Evolutionary conservation across 2,329 filamentous ascomycete genomes (phyloP).

Genomic region (Phialemoniopsis sp.): DNA sequence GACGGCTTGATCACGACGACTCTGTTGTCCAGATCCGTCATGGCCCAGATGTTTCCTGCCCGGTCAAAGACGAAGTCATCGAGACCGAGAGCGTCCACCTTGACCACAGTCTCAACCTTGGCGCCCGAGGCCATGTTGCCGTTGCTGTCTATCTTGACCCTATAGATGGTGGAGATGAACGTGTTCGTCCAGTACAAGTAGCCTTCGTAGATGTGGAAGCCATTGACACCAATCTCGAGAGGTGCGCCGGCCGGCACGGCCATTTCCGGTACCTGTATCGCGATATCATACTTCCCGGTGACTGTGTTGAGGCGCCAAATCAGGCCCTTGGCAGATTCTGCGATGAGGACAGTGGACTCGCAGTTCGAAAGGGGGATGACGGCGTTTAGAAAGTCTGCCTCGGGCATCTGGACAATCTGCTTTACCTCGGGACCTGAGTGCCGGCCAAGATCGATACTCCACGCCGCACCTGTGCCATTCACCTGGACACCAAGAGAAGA

Average conservation of each 20-base stretch:
- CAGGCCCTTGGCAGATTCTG: constrained; percentile 17
- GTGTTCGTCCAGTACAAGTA: constrained; percentile 44
- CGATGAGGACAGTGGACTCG: constrained; percentile 12
- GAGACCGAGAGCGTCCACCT: constrained; percentile 5
- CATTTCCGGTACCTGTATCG: constrained; percentile 15
- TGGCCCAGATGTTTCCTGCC: constrained; percentile 7
- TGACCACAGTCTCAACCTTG: constrained; percentile 7
- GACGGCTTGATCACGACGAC: constrained; percentile 5
- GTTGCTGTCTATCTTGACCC: constrained; percentile 10
- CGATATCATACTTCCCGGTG: constrained; percentile 10
- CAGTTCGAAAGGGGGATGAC: constrained; percentile 9
- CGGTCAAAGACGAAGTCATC: constrained; percentile 15
- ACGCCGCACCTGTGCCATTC: constrained; percentile 2
- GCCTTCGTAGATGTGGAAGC: constrained; percentile 34
- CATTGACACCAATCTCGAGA: constrained; percentile 24
- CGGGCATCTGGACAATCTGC: constrained; percentile 10
- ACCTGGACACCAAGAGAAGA: not conserved
- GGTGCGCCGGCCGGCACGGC: constrained; percentile 37
- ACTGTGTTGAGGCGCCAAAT: constrained; percentile 17
- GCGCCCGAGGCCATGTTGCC: too few relatives aligned
- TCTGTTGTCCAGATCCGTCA: constrained; percentile 9
- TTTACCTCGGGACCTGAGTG: not conserved
- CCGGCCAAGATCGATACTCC: constrained; percentile 4
- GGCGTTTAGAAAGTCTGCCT: constrained; percentile 15
- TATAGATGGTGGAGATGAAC: constrained; percentile 21